These are phyloP conservation scores for Cladorrhinum samala DNA, from an alignment of 495 filamentous ascomycete species.

Conservation along the genomic window DNA sequence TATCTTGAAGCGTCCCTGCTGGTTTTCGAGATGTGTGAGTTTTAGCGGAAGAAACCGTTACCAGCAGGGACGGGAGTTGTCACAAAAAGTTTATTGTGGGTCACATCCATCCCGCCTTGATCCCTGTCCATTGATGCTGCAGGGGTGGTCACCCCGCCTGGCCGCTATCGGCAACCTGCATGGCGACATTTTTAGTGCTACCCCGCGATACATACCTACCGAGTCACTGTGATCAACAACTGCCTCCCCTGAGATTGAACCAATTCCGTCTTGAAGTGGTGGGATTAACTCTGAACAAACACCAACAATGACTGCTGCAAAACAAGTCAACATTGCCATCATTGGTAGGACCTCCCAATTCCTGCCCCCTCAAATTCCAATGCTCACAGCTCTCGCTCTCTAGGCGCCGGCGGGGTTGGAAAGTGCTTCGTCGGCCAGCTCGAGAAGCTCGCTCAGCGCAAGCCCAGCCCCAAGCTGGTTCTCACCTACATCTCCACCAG, in stretches of 20 bases:
- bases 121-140: background rate
- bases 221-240: background rate
- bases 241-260: background rate
- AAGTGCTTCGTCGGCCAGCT: constrained; percentile 85
- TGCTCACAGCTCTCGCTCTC: constrained; percentile 7
- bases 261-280: too few relatives aligned
- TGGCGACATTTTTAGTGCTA: constrained; percentile 14
- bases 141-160: constrained; percentile 1
- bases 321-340: constrained; percentile 29
- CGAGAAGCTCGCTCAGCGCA: constrained; percentile 46
- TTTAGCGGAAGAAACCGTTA: background rate
- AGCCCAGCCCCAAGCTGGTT: constrained; percentile 52
- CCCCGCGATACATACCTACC: constrained; percentile 16
- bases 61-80: background rate
- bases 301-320: constrained; percentile 21
- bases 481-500: constrained; percentile 77
- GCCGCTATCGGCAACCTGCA: constrained; percentile 1
- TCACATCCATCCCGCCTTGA: background rate
- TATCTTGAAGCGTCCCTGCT: too few relatives aligned
- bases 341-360: constrained; percentile 20
- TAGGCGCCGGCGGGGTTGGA: constrained; percentile 90
- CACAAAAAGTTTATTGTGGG: constrained; percentile 3
- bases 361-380: background rate
- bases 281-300: too few relatives aligned
- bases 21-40: background rate